phyloP scores from a whole-genome alignment of 257 asterid species.

The Gentiana dahurica region DNA sequence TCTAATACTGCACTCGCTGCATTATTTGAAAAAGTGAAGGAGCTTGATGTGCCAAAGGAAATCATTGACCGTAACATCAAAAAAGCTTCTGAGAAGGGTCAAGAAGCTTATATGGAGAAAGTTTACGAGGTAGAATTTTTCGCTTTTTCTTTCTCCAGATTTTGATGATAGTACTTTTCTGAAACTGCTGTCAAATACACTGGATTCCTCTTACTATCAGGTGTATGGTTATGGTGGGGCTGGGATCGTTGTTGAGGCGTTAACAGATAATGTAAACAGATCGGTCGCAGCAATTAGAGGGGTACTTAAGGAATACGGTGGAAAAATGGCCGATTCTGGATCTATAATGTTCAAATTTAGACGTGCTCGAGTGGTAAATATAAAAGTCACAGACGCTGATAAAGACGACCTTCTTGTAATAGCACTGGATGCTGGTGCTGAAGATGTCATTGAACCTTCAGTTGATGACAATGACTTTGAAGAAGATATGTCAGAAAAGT shows the following conservation, averaged over 20 bases:
- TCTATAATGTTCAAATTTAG: slow-evolving; percentile 78
- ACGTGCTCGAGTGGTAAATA: slow-evolving; percentile 65
- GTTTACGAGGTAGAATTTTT: slow-evolving; percentile 62
- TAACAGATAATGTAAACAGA: slow-evolving; percentile 78
- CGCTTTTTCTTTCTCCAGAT: background rate
- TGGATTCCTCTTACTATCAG: slow-evolving; percentile 22
- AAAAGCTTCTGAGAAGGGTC: slow-evolving; percentile 89
- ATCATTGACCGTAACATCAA: slow-evolving; percentile 77
- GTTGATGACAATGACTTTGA: slow-evolving; percentile 48
- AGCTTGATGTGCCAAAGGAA: slow-evolving; percentile 86
- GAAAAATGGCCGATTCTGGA: slow-evolving; percentile 95
- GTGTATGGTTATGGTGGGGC: slow-evolving; percentile 93
- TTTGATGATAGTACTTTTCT: background rate
- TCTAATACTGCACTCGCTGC: slow-evolving; percentile 76
- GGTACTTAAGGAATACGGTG: slow-evolving; percentile 68
- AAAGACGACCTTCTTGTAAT: slow-evolving; percentile 59
- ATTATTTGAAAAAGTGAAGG: slow-evolving; percentile 73
- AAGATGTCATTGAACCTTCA: slow-evolving; percentile 74
- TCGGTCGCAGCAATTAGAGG: slow-evolving; percentile 67
- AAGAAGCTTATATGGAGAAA: slow-evolving; percentile 80
- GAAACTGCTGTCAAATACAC: background rate
- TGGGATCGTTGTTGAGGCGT: slow-evolving; percentile 72
- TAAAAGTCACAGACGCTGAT: slow-evolving; percentile 54
- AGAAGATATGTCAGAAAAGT: slow-evolving; percentile 62
- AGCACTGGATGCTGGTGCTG: slow-evolving; percentile 94